These are phyloP conservation scores for Pythium pyrilobum DNA, from an alignment of 352 stramenopile genomes.

Conservation along the genomic window DNA sequence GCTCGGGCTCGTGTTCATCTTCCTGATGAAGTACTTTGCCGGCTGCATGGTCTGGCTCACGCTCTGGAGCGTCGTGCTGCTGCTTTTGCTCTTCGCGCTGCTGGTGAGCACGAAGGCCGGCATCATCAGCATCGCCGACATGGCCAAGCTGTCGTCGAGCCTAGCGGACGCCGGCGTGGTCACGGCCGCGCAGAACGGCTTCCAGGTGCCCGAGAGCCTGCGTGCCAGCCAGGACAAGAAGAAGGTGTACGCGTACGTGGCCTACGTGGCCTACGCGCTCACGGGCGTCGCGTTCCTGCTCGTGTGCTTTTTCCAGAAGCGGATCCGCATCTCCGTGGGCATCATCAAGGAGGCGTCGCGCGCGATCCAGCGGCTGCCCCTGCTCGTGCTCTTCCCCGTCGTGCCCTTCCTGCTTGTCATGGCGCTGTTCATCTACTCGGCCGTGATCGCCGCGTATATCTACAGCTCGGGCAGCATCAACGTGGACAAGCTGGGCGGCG, in stretches of 20 bases:
- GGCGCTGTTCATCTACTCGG: conserved; percentile 48
- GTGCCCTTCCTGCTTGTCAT: conserved; percentile 51
- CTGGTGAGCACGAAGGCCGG: conserved; percentile 73
- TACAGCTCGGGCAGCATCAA: conserved; percentile 55
- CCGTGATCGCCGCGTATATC: conserved; percentile 49
- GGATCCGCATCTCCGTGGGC: conserved; percentile 59
- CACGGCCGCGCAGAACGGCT: conserved; percentile 30
- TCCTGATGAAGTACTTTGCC: conserved; percentile 69
- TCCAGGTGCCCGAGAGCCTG: conserved; percentile 50
- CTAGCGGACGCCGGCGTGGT: conserved; percentile 33
- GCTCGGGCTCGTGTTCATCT: conserved; percentile 59
- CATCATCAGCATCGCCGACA: conserved; percentile 57
- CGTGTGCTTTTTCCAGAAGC: conserved; percentile 81
- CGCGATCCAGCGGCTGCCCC: conserved; percentile 46
- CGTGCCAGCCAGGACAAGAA: conserved; percentile 51
- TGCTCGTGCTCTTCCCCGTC: conserved; percentile 56
- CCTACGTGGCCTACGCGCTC: conserved; percentile 61
- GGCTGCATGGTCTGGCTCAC: conserved; percentile 76
- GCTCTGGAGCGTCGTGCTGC: conserved; percentile 48
- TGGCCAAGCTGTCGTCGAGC: conserved; percentile 34
- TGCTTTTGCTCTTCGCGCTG: conserved; percentile 66
- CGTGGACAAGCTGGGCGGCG: conserved; percentile 38
- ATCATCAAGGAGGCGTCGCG: conserved; percentile 70
- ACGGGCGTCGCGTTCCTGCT: conserved; percentile 61
- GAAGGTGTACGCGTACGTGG: conserved; percentile 49